phyloP scores from a whole-genome alignment of 2,329 filamentous ascomycete species.

The Fusarium compactum region DNA sequence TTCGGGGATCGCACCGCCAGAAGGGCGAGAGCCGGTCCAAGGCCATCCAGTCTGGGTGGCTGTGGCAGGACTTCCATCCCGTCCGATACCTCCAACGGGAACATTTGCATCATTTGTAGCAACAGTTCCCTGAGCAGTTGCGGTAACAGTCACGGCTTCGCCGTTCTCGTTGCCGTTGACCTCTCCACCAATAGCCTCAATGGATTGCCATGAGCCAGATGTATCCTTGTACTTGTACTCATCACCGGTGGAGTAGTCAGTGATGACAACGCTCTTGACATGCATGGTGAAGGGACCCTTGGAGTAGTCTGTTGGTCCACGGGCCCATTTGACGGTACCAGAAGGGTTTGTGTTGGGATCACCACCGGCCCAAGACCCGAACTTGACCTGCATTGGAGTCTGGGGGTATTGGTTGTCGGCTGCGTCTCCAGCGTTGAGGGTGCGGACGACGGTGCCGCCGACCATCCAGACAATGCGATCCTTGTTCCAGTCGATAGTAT shows the following conservation, averaged over 20 bases:
- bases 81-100: constrained; percentile 76
- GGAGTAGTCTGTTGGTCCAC: constrained; percentile 85
- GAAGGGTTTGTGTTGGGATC: constrained; percentile 77
- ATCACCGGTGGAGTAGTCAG: constrained; percentile 93
- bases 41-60: constrained; percentile 73
- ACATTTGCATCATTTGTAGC: constrained; percentile 74
- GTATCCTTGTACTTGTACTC: constrained; percentile 85
- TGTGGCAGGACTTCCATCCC: constrained; percentile 64
- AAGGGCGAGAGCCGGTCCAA: constrained; percentile 69
- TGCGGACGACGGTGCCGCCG: constrained; percentile 80
- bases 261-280: constrained; percentile 79
- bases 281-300: constrained; percentile 88
- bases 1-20: constrained; percentile 72
- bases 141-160: constrained; percentile 64
- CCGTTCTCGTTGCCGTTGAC: constrained; percentile 76
- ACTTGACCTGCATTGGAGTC: constrained; percentile 93
- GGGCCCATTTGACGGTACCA: constrained; percentile 92
- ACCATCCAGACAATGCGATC: constrained; percentile 89
- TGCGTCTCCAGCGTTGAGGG: constrained; percentile 77
- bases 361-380: constrained; percentile 92
- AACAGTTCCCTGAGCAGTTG: constrained; percentile 71
- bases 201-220: constrained; percentile 83
- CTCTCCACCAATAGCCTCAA: constrained; percentile 80
- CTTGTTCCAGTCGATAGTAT: constrained; percentile 91
- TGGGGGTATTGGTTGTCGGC: constrained; percentile 86